These are phyloP conservation scores for Steccherinum ochraceum DNA, from an alignment of 768 basidiomycete species.

Conservation along the genomic window DNA sequence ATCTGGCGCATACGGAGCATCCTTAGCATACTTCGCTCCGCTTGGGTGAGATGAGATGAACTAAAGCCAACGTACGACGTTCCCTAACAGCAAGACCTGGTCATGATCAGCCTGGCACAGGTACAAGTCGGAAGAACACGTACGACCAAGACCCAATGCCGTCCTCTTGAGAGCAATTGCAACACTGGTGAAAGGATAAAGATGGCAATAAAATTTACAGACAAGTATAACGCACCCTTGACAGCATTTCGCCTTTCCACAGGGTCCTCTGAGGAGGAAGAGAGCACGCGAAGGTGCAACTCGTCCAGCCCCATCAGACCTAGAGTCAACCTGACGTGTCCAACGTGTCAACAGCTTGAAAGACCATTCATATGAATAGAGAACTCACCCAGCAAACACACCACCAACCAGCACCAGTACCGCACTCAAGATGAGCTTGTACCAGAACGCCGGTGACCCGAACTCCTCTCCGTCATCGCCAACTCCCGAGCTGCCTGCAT, in stretches of 20 bases:
- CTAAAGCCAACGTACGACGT: conserved; percentile 54
- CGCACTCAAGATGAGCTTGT: conserved; percentile 60
- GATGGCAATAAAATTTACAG: background rate
- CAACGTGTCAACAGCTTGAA: background rate
- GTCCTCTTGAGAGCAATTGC: conserved; percentile 39
- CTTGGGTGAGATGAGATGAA: no score
- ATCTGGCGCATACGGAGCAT: conserved; percentile 37
- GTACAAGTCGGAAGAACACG: conserved; percentile 15
- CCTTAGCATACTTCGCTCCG: background rate
- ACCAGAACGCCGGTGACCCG: conserved; percentile 67
- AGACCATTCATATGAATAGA: no score
- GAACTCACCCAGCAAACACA: conserved; percentile 81
- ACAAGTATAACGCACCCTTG: conserved; percentile 41
- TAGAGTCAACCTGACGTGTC: conserved; percentile 63
- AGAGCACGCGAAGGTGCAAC: conserved; percentile 80
- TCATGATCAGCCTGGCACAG: background rate
- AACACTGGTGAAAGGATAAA: conserved; percentile 31
- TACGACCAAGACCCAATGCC: conserved; percentile 89
- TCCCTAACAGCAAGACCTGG: conserved; percentile 80
- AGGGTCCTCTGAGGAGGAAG: conserved; percentile 71
- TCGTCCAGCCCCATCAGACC: conserved; percentile 94
- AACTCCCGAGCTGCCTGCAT: background rate
- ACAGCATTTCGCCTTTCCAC: conserved; percentile 64
- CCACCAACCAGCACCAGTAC: conserved; percentile 79
- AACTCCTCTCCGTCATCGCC: conserved; percentile 19